Base-by-base conservation (phyloP, 176 grass and related monocot genomes). In the Saccharum spontaneum region DNA sequence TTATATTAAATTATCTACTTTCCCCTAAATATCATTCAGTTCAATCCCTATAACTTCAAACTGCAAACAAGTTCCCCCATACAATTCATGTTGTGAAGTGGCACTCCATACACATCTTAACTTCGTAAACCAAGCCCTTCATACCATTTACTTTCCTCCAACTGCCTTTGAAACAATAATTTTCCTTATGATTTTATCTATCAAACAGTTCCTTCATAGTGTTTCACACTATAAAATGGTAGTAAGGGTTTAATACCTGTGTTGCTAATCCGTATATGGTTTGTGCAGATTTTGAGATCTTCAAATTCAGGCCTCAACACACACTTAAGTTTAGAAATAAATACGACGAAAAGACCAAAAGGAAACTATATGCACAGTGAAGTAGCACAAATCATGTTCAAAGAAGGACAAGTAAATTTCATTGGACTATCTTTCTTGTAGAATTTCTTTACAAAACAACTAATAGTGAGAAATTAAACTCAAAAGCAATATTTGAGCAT, bases 401-500 rank as follows among this genome's bases (percentile, higher is more conserved):
- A 71, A 44, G 33, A 18, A 18, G 16, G 15, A 54, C 14, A 43
- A 31, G 15, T 68, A 28, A 37, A 68, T 68, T 55, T 30, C 54
- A 55, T n/a, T 67, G 60, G 16, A 69, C 36, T 57, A 54, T 3
- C 38, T 67, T 69, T 62, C 59, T 78, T 30, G 31, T 52, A 20
- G 69, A 36, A 33, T 22, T 46, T 20, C 65, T 82, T 65, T 78
- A 77, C 33, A 71, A 40, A 14, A 66, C 16, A 88, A 57, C 14
- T 38, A 73, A 79, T 24, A 66, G 15, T 79, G 46, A 86, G 49
- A 89, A 81, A 74, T 36, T 62, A 82, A 82, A 59, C 34, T 72
- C 3, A 39, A 48, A 75, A 87, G 9, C 50, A 39, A 82, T 34
- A 82, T 73, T 38, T 82, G 4, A 54, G 61, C 22, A 12, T 72